Percentiles rank a stretch among this genome's conserved stretches.
phyloP scores from a whole-genome alignment of 306 rosid species.

The Vigna nakashimae region DNA sequence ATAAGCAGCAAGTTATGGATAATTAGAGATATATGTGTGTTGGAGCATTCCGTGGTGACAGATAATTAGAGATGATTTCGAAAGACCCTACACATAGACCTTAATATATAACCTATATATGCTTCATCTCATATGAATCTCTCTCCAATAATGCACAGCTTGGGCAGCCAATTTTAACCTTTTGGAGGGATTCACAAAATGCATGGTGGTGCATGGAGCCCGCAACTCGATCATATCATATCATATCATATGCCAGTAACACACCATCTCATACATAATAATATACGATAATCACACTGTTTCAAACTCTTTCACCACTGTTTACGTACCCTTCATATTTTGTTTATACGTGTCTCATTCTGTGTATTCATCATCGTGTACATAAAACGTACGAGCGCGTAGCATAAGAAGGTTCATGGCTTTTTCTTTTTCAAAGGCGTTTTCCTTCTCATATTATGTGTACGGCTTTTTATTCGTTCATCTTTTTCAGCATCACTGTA shows the following conservation, averaged over 20 bases:
- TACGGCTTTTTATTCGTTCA: not conserved
- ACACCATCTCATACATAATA: constrained; percentile 36
- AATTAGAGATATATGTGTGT: no score
- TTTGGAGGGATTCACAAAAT: constrained; percentile 60
- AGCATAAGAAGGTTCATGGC: not conserved
- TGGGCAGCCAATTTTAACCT: constrained; percentile 55
- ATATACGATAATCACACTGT: not conserved
- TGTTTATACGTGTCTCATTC: not conserved
- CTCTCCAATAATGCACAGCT: constrained; percentile 58
- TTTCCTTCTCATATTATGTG: not conserved
- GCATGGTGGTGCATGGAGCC: constrained; percentile 53
- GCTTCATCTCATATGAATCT: constrained; percentile 15
- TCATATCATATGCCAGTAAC: constrained; percentile 33
- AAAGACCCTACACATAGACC: constrained; percentile 39
- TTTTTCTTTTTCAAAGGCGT: not conserved
- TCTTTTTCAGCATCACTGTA: not conserved
- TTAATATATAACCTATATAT: not conserved
- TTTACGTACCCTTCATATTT: constrained; percentile 23
- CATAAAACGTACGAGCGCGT: constrained; percentile 2
- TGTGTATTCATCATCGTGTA: not conserved
- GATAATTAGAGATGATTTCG: constrained; percentile 33
- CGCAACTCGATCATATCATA: constrained; percentile 41
- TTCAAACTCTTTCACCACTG: constrained; percentile 8
- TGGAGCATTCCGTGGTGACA: constrained; percentile 34
- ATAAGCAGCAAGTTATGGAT: constrained; percentile 12